These are phyloP conservation scores for Boletus rubropictus DNA, from an alignment of 768 basidiomycete species.

Conservation along the genomic window DNA sequence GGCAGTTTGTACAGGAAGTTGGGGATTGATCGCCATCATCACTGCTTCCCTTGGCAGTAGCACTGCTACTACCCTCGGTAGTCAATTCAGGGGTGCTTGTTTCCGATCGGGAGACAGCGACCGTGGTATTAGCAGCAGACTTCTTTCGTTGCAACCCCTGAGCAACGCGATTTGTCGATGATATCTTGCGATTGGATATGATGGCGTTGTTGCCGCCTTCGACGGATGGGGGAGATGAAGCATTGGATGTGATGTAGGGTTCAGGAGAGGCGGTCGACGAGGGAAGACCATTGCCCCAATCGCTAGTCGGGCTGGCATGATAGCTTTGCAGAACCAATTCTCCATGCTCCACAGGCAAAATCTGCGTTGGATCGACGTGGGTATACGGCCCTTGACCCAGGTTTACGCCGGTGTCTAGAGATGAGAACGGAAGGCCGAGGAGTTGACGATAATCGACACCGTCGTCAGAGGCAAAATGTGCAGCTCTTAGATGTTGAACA, in stretches of 20 bases:
- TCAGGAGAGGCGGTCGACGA: constrained; percentile 75
- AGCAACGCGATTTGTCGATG: constrained; percentile 55
- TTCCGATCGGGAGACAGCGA: constrained; percentile 42
- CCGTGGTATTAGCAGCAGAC: constrained; percentile 27
- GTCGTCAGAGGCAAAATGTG: constrained; percentile 50
- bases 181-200: constrained; percentile 50
- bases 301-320: constrained; percentile 77
- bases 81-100: constrained; percentile 63
- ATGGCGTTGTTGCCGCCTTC: constrained; percentile 39
- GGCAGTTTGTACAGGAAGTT: constrained; percentile 90
- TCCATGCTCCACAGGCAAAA: constrained; percentile 45
- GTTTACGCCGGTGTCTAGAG: constrained; percentile 39
- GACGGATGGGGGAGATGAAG: constrained; percentile 67
- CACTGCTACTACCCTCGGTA: constrained; percentile 27
- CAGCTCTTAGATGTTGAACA: constrained; percentile 52
- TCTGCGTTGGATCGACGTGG: constrained; percentile 91
- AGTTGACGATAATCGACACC: constrained; percentile 56
- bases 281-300: constrained; percentile 70
- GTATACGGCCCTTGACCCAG: constrained; percentile 53
- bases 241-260: constrained; percentile 60
- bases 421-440: constrained; percentile 60
- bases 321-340: constrained; percentile 44
- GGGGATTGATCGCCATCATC: constrained; percentile 69
- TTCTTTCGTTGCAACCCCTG: constrained; percentile 55
- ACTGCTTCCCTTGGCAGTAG: constrained; percentile 36